Evolutionary conservation across 2,329 filamentous ascomycete genomes (phyloP), one percentile per base, ranked within the genome.

Genomic region (Lasiodiplodia gonubiensis): DNA sequence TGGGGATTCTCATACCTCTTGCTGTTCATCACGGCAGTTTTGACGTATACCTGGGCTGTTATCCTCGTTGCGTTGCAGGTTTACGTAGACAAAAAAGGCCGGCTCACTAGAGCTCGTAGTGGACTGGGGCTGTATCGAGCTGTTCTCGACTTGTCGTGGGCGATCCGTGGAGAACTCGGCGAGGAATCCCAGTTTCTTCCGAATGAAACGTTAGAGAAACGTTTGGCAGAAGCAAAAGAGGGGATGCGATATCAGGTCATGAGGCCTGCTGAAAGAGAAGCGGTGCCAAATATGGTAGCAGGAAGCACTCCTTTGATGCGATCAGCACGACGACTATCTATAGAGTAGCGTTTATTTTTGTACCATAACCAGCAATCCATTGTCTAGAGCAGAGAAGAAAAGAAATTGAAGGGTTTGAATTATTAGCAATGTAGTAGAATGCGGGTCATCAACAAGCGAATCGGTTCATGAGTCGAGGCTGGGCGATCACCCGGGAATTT

Each of bases 1-100:
- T 59, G 35, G 54, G 54, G 54, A 1, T 57, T 57, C 14, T 57
- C 54, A 2, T 57, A 57, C 30, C 30, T 57, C 7, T 30, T 57
- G 18, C 18, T 57, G 3, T 42, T 57, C 30, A 14, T 57, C n/a
- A 57, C 39, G 18, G 25, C 37, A 10, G 21, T 57, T 33, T 18
- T 57, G 18, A 57, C 54, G 12, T 57, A 57, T 33, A 33, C 18
- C 10, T 57, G 54, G 54, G 35, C n/a, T 14, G 54, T 11, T n/a
- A 57, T 57, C 18, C 4, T 57, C 2, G 4, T 23, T 2, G 35
- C 35, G 11, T 2, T 57, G 54, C n/a, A 42, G 2, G 8, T 37
- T 4, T 30, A 57, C 2, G 37, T 18, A 6, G n/a, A n/a, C 11
- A 57, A 18, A 11, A 37, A 57, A 5, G 23, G 54, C 10, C 54